Evolutionary conservation across 2,329 filamentous ascomycete species (phyloP).

Genomic region (Ceratocystis harringtonii): DNA sequence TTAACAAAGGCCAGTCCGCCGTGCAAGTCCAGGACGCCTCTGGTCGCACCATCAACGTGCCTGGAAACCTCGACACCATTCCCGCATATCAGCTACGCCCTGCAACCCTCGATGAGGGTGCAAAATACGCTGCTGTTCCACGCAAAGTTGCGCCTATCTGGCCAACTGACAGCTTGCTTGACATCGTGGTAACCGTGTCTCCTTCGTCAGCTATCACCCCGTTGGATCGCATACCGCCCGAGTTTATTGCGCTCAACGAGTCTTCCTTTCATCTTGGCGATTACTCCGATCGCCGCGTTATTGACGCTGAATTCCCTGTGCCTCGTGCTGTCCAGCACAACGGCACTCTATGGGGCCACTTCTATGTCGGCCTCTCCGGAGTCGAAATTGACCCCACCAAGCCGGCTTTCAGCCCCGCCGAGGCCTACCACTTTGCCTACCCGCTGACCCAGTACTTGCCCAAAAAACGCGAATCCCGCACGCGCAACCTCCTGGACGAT

Average conservation of each 20-base stretch:
- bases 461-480: conserved; percentile 82
- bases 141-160: conserved; percentile 72
- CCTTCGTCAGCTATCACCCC: conserved; percentile 54
- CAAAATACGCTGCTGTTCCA: conserved; percentile 49
- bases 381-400: conserved; percentile 60
- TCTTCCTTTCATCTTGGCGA: conserved; percentile 66
- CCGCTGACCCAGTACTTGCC: conserved; percentile 79
- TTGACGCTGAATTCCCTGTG: conserved; percentile 63
- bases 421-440: conserved; percentile 69
- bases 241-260: conserved; percentile 64
- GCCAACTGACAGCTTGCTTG: conserved; percentile 61
- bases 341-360: conserved; percentile 87
- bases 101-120: conserved; percentile 42
- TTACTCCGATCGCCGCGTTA: conserved; percentile 60
- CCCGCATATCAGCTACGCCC: conserved; percentile 52
- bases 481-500: conserved; percentile 64
- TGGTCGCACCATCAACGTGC: conserved; percentile 38
- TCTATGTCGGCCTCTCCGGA: conserved; percentile 70
- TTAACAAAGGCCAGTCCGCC: conserved; percentile 33
- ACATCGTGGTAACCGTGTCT: conserved; percentile 75
- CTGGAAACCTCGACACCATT: conserved; percentile 40
- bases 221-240: conserved; percentile 47
- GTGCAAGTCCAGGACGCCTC: conserved; percentile 35
- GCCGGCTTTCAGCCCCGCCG: conserved; percentile 54
- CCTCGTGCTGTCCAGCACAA: conserved; percentile 75